Evolutionary conservation across 73 alveolate species (phyloP), one percentile per base, ranked within the genome.

Genomic region (Paramecium pentaurelia): DNA sequence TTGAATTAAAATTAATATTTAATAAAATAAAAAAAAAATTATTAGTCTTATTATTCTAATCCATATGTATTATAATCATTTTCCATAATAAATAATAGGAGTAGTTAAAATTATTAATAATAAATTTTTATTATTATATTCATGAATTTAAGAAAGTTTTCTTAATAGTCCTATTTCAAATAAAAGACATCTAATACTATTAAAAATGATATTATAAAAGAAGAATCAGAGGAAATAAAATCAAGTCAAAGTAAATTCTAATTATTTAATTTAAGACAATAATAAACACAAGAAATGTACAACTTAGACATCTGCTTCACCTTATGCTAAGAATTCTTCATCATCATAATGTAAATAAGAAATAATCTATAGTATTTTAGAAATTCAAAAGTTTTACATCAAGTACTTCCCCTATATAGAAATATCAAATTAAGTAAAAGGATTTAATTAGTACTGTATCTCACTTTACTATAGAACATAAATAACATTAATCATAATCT

Each of bases 141-240:
- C 40, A 73, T 73, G 87, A 73, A 73, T 12, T 73, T 73, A 38
- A 73, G 87, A 38, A 73, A 73, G 32, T 73, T 73, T 30, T 73
- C 87, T 16, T 73, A 73, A 40, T 38, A 73, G 40, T 37, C 87
- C 10, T 73, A 73, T 18, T 73, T 73, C 60, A 73, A 73, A 20
- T 36, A 36, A 30, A 73, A 73, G 28, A 2, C 58, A 73, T 18
- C 22, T 8, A 37, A 20, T 12, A n/a, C 14, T 12, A 6, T 2
- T 5, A 73, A 73, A 18, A 38, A 38, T 44, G 60, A 37, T 7
- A 25, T 38, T 4, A 73, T 73, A 14, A 34, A 64, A 28, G 84
- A 64, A 34, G 84, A 64, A 34, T 54, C 20, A 54, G 84, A 64
- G 11, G 51, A 64, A 14, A 34, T 18, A 1, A 64, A 64, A 32